Conservation (phyloP, 768 basidiomycete genomes). For the Lactarius indigo region DNA sequence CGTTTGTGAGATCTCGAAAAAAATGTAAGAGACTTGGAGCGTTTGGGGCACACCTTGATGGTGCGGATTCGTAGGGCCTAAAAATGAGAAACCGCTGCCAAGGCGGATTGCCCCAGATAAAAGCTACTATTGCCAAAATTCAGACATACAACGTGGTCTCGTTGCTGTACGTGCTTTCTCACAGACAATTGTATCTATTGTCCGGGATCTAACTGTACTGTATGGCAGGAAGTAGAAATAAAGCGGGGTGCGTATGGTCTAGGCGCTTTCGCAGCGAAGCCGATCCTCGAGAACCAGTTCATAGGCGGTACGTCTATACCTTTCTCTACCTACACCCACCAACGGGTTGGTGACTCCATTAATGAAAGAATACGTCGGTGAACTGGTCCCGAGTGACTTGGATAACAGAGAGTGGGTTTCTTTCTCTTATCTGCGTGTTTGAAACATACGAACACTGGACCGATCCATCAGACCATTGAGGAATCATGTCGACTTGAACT, state of each 20-base stretch:
- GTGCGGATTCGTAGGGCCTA: background rate
- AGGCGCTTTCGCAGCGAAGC: constrained; percentile 44
- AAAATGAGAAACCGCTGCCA: no score
- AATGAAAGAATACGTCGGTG: constrained; percentile 61
- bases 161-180: background rate
- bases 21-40: background rate
- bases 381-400: constrained; percentile 47
- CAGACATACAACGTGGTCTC: constrained; percentile 17
- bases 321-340: background rate
- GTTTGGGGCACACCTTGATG: background rate
- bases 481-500: constrained; percentile 51
- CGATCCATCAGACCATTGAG: constrained; percentile 39
- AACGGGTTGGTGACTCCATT: background rate
- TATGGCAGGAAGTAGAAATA: constrained; percentile 10
- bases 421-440: background rate
- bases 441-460: background rate
- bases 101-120: background rate
- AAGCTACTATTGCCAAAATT: constrained; percentile 5
- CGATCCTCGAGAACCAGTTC: constrained; percentile 2
- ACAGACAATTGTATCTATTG: no score
- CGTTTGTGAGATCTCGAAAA: constrained; percentile 20
- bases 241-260: constrained; percentile 41
- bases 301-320: constrained; percentile 27
- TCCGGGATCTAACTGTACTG: background rate
- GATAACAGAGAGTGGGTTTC: constrained; percentile 48